Conservation (phyloP, 768 basidiomycete genomes). For the Pholiota molesta region DNA sequence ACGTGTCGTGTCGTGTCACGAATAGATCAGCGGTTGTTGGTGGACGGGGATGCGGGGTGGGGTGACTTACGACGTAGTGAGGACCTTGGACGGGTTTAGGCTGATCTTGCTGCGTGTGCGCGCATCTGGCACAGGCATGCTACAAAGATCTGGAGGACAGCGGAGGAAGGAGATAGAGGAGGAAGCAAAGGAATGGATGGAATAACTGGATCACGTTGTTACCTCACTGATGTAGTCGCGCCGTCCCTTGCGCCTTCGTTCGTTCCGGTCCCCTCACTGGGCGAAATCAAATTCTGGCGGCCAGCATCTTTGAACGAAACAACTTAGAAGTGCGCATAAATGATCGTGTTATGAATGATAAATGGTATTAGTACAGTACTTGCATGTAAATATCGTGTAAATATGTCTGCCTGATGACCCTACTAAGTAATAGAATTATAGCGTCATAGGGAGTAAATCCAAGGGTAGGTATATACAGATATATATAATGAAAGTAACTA, state of each 20-base stretch:
- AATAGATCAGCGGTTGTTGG: conserved; percentile 8
- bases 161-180: conserved; percentile 9
- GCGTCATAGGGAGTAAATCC: conserved; percentile 1
- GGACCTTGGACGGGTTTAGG: conserved; percentile 56
- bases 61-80: conserved; percentile 53
- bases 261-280: too few relatives aligned
- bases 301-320: too few relatives aligned
- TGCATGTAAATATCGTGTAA: not conserved
- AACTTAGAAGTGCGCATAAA: not conserved
- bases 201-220: not conserved
- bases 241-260: not conserved
- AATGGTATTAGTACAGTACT: conserved; percentile 3
- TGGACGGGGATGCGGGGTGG: conserved; percentile 6
- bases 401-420: not conserved
- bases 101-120: conserved; percentile 67
- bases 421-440: not conserved
- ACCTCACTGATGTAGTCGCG: not conserved
- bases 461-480: not conserved
- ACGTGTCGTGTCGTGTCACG: conserved; percentile 25
- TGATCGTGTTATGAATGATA: conserved; percentile 2
- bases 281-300: not conserved
- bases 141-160: conserved; percentile 17
- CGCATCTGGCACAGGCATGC: conserved; percentile 69
- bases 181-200: not conserved
- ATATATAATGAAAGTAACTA: not conserved